Evolutionary conservation across 2,329 filamentous ascomycete species (phyloP), one percentile per base, ranked within the genome.

Genomic region (Metarhizium rileyi): DNA sequence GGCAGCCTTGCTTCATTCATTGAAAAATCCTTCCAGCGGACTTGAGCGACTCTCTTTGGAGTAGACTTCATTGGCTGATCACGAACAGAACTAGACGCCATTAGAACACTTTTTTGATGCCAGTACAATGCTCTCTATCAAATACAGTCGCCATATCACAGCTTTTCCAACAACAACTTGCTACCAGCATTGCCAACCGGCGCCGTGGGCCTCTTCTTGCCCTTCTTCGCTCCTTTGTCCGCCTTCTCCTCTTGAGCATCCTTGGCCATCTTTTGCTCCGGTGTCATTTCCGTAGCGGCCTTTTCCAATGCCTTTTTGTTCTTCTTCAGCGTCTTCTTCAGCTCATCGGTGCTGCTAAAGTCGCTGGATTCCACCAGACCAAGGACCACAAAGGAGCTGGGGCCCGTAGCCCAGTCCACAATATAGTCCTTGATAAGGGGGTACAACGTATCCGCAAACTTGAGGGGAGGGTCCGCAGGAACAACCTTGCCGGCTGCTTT

Each of bases 351-450:
- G 58, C 81, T 75, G 25, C 73, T 74, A 59, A 93, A 93, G 51
- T 82, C 81, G 22, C 78, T 74, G 0, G 85, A 79, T 69, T 97
- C 91, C 5, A 90, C 68, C 56, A 97, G 70, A 16, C 83, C 86
- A 25, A 97, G 78, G 4, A 96, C 77, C 10, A 95, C 87, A 59
- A 95, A 97, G 1, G 87, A 87, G 57, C 89, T 90, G 1, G 84
- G 79, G 0, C 90, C 87, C 0, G 84, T 90, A 0, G 91, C 90
- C 93, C 93, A 98, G 20, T 81, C 73, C 51, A 93, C 66, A 23
- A 94, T 70, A 56, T 87, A 73, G 1, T 83, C 78, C 63, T 86
- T 80, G 66, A 97, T 90, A 53, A 86, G 72, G 5, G 84, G 81
- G 64, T 91, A 97, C n/a, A 98, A 74, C 45, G 86, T 72, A 55